A percentile compares a stretch with the other conserved stretches of the same genome.
phyloP scores from a whole-genome alignment of 768 basidiomycete species.

The Crucibulum laeve region DNA sequence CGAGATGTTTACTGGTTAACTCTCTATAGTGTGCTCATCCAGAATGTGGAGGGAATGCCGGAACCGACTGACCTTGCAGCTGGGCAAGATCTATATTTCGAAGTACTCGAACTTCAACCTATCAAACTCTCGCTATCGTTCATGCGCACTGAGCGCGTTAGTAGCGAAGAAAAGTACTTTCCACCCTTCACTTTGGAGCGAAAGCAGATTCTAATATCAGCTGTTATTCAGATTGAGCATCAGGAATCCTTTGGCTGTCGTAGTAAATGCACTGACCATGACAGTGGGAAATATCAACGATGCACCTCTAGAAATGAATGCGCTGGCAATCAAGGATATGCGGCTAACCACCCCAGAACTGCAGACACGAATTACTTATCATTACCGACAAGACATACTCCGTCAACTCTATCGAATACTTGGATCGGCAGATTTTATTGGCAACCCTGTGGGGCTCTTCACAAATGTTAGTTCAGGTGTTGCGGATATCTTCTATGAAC shows the following conservation, averaged over 20 bases:
- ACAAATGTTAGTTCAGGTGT: conserved; percentile 98
- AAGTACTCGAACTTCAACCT: conserved; percentile 91
- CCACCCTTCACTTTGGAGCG: conserved; percentile 1
- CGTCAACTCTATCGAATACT: conserved; percentile 94
- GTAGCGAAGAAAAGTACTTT: conserved; percentile 86
- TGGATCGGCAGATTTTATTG: conserved; percentile 97
- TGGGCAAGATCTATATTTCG: conserved; percentile 89
- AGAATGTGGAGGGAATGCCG: conserved; percentile 59
- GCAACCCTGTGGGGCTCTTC: conserved; percentile 95
- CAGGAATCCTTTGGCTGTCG: conserved; percentile 88
- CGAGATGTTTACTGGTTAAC: conserved; percentile 1
- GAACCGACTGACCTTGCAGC: conserved; percentile 64
- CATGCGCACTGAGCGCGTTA: conserved; percentile 93
- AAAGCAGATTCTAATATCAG: conserved; percentile 5
- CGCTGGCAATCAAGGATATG: conserved; percentile 92
- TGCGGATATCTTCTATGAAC: conserved; percentile 98
- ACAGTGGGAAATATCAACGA: conserved; percentile 96
- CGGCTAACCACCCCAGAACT: conserved; percentile 83
- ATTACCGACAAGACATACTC: conserved; percentile 91
- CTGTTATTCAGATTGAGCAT: conserved; percentile 51
- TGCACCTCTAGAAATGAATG: conserved; percentile 91
- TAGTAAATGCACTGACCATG: conserved; percentile 95
- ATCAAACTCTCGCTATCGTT: conserved; percentile 91
- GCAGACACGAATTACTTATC: conserved; percentile 78
- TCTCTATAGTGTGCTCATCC: conserved; percentile 54